Conservation (phyloP, 169 alveolate genomes). For the Cytauxzoon felis region DNA sequence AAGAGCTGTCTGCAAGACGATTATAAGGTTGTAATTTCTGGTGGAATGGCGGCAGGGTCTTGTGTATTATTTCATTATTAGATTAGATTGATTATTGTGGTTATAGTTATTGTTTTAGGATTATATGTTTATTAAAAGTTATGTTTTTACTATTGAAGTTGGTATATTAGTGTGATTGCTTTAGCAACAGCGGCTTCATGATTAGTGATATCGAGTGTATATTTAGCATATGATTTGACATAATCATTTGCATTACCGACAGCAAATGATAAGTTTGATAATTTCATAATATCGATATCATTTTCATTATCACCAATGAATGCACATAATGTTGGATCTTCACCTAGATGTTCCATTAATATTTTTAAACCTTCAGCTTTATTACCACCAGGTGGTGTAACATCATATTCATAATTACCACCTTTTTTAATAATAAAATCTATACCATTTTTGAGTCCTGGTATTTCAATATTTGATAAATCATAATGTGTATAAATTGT, state of each 20-base stretch:
- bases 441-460: background rate
- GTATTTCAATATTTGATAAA: too few species aligned
- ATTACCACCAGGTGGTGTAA: constrained; percentile 25
- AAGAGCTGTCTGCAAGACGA: too few species aligned
- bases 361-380: constrained; percentile 8
- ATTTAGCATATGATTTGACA: constrained; percentile 24
- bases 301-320: constrained; percentile 43
- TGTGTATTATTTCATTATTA: too few species aligned
- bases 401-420: background rate
- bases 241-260: constrained; percentile 29
- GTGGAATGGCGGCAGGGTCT: too few species aligned
- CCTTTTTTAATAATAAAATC: background rate
- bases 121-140: too few species aligned
- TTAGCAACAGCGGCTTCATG: constrained; percentile 37
- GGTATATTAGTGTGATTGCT: constrained; percentile 6
- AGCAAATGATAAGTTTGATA: constrained; percentile 27
- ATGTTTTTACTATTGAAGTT: too few species aligned
- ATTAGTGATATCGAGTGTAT: constrained; percentile 14
- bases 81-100: too few species aligned
- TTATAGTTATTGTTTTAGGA: too few species aligned
- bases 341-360: background rate
- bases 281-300: constrained; percentile 34
- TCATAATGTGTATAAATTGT: too few species aligned
- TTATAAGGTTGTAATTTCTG: too few species aligned
- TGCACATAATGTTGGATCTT: constrained; percentile 26